These are phyloP conservation scores for Mycena vitilis DNA, from an alignment of 768 basidiomycete species.

Conservation along the genomic window DNA sequence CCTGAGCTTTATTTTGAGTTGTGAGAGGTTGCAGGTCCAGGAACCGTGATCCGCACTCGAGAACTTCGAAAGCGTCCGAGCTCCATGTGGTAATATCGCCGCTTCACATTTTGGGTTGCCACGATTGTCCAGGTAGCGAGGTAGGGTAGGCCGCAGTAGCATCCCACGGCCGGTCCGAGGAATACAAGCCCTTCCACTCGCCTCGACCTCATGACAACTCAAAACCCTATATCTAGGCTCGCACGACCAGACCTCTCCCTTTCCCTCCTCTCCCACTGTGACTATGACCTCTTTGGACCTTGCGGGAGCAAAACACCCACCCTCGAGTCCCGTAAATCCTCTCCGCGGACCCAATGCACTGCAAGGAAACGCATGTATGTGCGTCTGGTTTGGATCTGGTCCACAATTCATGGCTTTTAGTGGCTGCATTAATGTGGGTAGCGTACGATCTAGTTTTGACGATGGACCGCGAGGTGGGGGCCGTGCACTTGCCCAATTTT, in stretches of 20 bases:
- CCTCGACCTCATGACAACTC: not conserved
- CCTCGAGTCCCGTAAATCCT: not conserved
- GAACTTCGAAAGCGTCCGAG: slow-evolving; percentile 1
- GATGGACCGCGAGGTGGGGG: slow-evolving; percentile 23
- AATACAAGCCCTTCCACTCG: no score
- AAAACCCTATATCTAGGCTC: not conserved
- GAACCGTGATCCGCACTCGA: not conserved
- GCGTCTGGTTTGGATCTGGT: not conserved
- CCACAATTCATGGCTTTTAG: not conserved
- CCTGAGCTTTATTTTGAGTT: not conserved
- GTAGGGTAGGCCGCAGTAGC: no score
- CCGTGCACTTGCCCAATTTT: not conserved
- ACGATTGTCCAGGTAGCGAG: no score
- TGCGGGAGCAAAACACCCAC: not conserved
- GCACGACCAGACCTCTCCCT: not conserved
- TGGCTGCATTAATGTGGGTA: slow-evolving; percentile 18
- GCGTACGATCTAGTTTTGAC: slow-evolving; percentile 10
- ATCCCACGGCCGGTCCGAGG: no score
- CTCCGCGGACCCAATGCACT: not conserved
- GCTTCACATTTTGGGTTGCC: no score
- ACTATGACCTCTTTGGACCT: not conserved
- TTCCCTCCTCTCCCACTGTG: not conserved
- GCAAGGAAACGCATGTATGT: not conserved
- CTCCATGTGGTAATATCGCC: not conserved
- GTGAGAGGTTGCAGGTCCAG: no score